phyloP scores from a whole-genome alignment of 768 basidiomycete genomes.

The Gelatoporia subvermispora region DNA sequence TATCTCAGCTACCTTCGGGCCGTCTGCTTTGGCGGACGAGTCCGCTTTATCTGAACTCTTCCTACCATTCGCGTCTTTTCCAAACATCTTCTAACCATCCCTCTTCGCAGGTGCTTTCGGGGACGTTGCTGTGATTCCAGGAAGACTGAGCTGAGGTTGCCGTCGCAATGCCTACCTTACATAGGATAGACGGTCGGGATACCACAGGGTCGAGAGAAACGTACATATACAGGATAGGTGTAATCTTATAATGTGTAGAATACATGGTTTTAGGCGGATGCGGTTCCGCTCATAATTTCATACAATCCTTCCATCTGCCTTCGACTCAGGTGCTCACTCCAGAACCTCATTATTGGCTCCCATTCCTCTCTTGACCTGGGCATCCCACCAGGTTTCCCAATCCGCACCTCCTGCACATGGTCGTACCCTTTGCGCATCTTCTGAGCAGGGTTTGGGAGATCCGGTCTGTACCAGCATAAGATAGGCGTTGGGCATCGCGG shows the following conservation, averaged over 20 bases:
- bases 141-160: too few relatives aligned
- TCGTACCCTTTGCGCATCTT: slow-evolving; percentile 57
- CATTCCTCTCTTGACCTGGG: slow-evolving; percentile 72
- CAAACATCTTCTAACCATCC: not conserved
- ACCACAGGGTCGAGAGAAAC: too few relatives aligned
- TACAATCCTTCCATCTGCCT: slow-evolving; percentile 59
- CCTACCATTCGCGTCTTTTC: not conserved
- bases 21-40: slow-evolving; percentile 33
- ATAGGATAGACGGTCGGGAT: too few relatives aligned
- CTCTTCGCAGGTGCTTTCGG: not conserved
- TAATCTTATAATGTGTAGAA: too few relatives aligned
- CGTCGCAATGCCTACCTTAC: too few relatives aligned
- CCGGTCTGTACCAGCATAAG: slow-evolving; percentile 51
- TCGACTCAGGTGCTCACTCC: slow-evolving; percentile 62
- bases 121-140: too few relatives aligned
- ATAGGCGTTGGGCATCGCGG: slow-evolving; percentile 53
- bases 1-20: slow-evolving; percentile 91
- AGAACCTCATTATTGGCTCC: slow-evolving; percentile 83
- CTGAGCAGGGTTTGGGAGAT: slow-evolving; percentile 32
- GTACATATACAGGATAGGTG: too few relatives aligned
- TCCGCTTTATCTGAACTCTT: slow-evolving; percentile 42
- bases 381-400: slow-evolving; percentile 55
- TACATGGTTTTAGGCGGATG: slow-evolving; percentile 5
- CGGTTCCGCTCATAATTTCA: slow-evolving; percentile 50
- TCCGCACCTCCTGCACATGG: slow-evolving; percentile 43